Base-by-base conservation (phyloP, 2,329 filamentous ascomycete genomes). In the Fusarium sp. region DNA sequence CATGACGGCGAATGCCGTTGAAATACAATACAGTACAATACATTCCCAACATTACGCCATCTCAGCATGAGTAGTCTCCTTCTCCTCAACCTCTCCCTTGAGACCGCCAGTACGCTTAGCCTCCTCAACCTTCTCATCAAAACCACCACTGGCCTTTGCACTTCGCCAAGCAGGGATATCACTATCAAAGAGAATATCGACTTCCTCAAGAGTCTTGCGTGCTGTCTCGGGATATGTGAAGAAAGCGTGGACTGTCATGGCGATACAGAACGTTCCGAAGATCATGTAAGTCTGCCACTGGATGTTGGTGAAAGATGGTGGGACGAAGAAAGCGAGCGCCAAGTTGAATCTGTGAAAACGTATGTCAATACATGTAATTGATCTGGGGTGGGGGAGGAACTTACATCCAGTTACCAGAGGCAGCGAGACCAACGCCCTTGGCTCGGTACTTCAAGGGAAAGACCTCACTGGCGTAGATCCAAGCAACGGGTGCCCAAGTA, bases 401-500 rank as follows among this genome's bases (percentile, higher is more conserved):
- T 75, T 69, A 78, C 76, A 79, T 71, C 81, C 81, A 83, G 72
- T 83, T 82, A 38, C 78, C 48, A 3, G 86, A 85, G 1, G 87
- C 87, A 1, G 85, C 78, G 5, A 89, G 79, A 20, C 86, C 84
- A 10, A 88, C 86, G 52, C 85, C 86, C 75, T 88, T 88, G 60
- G 85, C 85, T 64, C 86, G 83, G 32, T 85, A 81, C 49, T 80
- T 81, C 23, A 86, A 77, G 33, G 85, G 85, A 74, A 82, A 84
- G 27, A 85, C 78, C 78, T 92, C 90, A 18, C 88, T 87, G 0
- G 88, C 87, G 72, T 92, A 92, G 50, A 84, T 85, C 82, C 83
- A 85, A 54, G 82, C 84, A 6, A 84, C 82, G 2, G 85, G 85
- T n/a, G 84, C 85, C 83, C 83, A 85, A 17, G 84, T 85, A 14